Evolutionary conservation across 495 filamentous ascomycete genomes (phyloP).

Genomic region (Tricharina praecox): DNA sequence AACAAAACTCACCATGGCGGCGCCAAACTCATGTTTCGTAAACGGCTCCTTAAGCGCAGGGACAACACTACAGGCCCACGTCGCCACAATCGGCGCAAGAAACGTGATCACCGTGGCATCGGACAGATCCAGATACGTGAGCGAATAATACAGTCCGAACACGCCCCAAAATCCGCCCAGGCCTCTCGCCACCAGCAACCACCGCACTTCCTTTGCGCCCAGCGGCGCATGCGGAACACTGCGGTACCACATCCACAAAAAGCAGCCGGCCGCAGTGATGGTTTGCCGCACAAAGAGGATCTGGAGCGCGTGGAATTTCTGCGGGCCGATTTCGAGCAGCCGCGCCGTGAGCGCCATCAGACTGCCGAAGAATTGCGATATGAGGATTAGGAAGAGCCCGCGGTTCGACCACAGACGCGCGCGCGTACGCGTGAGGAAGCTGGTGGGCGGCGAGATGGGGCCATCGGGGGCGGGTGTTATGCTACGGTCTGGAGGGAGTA

Average conservation of each 20-base stretch:
- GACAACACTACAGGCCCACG: conserved; percentile 64
- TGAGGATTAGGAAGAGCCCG: conserved; percentile 52
- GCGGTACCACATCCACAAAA: conserved; percentile 58
- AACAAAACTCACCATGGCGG: conserved; percentile 53
- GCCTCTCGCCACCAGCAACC: conserved; percentile 51
- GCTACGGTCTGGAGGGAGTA: not conserved
- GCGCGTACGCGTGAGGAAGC: not conserved
- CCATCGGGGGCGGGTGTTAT: not conserved
- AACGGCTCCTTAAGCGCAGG: conserved; percentile 56
- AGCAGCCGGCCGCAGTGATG: conserved; percentile 51
- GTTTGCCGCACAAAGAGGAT: conserved; percentile 75
- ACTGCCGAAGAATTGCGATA: conserved; percentile 69
- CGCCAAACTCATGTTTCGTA: conserved; percentile 58
- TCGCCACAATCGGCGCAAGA: conserved; percentile 63
- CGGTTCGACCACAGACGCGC: conserved; percentile 36
- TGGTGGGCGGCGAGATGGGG: not conserved
- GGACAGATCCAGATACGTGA: conserved; percentile 72
- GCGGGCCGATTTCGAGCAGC: conserved; percentile 47
- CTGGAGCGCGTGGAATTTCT: conserved; percentile 71
- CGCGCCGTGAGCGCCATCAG: conserved; percentile 78
- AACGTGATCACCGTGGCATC: conserved; percentile 93
- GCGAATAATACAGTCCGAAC: conserved; percentile 62
- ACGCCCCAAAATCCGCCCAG: conserved; percentile 74
- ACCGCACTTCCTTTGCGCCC: conserved; percentile 46
- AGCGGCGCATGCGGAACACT: conserved; percentile 52